Conservation (phyloP, 169 alveolate genomes). For the Eimeria falciformis region DNA sequence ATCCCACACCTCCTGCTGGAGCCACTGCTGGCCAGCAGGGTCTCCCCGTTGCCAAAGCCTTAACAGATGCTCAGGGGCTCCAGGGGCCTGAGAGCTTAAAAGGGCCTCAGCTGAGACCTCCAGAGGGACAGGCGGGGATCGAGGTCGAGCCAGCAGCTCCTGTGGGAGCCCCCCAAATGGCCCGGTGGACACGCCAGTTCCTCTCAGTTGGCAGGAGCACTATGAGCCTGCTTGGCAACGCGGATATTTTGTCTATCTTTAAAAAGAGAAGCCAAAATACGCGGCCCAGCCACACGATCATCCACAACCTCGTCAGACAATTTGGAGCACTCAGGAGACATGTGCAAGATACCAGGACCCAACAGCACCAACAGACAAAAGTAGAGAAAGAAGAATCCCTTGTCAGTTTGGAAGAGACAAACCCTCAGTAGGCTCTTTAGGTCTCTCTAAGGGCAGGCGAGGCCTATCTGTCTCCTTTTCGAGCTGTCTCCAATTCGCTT, state of each 20-base stretch:
- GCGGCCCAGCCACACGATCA: neutral
- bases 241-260: neutral
- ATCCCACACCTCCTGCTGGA: too few relatives aligned
- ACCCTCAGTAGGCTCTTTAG: too few relatives aligned
- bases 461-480: too few relatives aligned
- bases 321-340: neutral
- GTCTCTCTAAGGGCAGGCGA: too few relatives aligned
- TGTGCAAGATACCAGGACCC: neutral
- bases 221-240: neutral
- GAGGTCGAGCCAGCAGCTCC: too few relatives aligned
- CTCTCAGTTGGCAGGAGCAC: neutral
- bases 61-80: neutral
- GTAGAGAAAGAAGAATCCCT: neutral
- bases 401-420: too few relatives aligned
- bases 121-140: too few relatives aligned
- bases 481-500: too few relatives aligned
- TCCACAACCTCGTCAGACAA: neutral
- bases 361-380: neutral
- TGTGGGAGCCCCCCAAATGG: neutral
- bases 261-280: neutral
- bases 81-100: neutral
- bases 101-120: neutral
- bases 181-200: neutral
- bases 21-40: too few relatives aligned
- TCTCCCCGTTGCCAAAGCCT: too few relatives aligned